A percentile compares a stretch with the other conserved stretches of the same genome.
phyloP scores from a whole-genome alignment of 495 filamentous ascomycete genomes.

The Aspergillus cristatus region DNA sequence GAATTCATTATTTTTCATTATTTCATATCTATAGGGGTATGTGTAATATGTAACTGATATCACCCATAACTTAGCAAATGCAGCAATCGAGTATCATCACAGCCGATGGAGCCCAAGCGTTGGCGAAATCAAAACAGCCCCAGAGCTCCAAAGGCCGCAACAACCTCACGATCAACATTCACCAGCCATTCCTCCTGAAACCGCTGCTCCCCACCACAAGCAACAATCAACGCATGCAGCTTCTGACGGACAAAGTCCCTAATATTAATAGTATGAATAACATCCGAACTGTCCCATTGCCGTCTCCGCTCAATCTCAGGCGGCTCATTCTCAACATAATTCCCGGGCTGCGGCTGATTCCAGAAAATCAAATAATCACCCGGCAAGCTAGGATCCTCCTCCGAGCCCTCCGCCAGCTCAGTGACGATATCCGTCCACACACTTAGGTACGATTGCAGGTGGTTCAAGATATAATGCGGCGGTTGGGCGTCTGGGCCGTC shows the following conservation, averaged over 20 bases:
- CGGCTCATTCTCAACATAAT: constrained; percentile 43
- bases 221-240: constrained; percentile 54
- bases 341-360: constrained; percentile 26
- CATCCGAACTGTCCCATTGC: constrained; percentile 52
- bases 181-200: constrained; percentile 73
- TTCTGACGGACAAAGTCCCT: constrained; percentile 60
- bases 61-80: too few species aligned
- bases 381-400: constrained; percentile 30
- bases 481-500: constrained; percentile 39
- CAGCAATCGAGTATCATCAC: too few species aligned
- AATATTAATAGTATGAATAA: constrained; percentile 61
- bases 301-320: constrained; percentile 51
- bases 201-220: constrained; percentile 58
- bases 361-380: constrained; percentile 47
- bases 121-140: constrained; percentile 34
- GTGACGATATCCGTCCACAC: constrained; percentile 61
- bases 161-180: constrained; percentile 80
- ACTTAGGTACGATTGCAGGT: constrained; percentile 57
- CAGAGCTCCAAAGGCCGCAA: constrained; percentile 55
- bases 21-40: too few species aligned
- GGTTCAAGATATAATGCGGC: constrained; percentile 45
- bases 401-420: constrained; percentile 45
- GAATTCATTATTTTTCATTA: too few species aligned
- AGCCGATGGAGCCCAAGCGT: too few species aligned
- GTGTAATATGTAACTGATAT: too few species aligned